Evolutionary conservation across 192 early-diverging fungal species (phyloP), one percentile per base, ranked within the genome.

Genomic region (Spinellus fusiger): DNA sequence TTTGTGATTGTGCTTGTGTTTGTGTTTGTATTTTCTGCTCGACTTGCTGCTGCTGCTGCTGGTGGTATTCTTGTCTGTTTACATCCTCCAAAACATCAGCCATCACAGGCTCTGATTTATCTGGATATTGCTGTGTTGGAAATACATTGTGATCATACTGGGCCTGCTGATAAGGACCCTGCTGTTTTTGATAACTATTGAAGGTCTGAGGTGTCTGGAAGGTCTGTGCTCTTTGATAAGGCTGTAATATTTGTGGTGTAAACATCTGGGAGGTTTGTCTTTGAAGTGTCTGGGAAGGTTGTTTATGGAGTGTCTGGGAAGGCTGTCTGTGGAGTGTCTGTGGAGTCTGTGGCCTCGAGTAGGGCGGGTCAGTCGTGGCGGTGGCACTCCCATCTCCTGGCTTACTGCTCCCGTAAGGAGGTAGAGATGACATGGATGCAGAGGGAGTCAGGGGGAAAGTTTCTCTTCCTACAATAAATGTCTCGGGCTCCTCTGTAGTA

Each of bases 21-120:
- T 52, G 27, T 7, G 31, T 8, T n/a, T 52, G 15, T 5, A n/a
- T 29, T 52, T 26, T 9, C 20, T 56, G 31, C 23, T 10, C 35
- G 12, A 56, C 5, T 35, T 20, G 2, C 6, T 32, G 26, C 26
- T 56, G 54, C 16, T 32, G 32, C 62, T 51, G 62, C 66, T 10
- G 64, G 15, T 40, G 68, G 56, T n/a, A 52, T 18, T n/a, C 55
- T 31, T 25, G 54, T 59, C 44, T 69, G 50, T 18, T 64, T 62
- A 15, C 25, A 31, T 22, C 54, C 56, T 28, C 56, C 49, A 18
- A 55, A 13, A 9, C 15, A n/a, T 56, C 32, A 25, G 12, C 35
- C 22, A 56, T n/a, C n/a, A n/a, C n/a, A n/a, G n/a, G n/a, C n/a
- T n/a, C n/a, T n/a, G n/a, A 18, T 35, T 25, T 6, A 15, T 32